Conservation (phyloP, 805 yeast species). For the Blastobotrys peoriensis region DNA sequence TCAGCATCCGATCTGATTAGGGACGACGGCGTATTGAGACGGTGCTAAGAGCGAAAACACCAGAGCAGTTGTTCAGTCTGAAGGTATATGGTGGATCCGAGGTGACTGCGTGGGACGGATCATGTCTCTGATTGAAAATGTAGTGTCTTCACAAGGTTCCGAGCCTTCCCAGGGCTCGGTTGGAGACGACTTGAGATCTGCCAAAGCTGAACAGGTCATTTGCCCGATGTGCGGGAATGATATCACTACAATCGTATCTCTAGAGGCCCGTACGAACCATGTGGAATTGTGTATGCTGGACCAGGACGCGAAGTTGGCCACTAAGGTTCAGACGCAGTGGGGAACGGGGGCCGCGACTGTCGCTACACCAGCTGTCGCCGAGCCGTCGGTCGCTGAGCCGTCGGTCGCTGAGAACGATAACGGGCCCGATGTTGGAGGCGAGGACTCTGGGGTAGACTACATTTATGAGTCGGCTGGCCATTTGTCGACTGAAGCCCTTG, state of each 20-base stretch:
- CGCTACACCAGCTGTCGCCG: too few species aligned
- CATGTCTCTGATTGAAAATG: too few species aligned
- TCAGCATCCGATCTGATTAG: too few species aligned
- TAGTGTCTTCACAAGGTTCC: too few species aligned
- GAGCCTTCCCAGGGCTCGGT: too few species aligned
- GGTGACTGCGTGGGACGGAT: too few species aligned
- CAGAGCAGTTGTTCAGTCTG: too few species aligned
- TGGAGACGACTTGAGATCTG: too few species aligned
- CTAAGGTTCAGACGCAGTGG: not conserved
- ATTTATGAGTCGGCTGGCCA: not conserved
- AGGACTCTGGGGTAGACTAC: not conserved
- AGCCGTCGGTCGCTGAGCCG: not conserved
- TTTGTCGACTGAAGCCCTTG: not conserved
- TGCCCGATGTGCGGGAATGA: constrained; percentile 23
- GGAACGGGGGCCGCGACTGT: not conserved
- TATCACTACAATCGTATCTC: constrained; percentile 3
- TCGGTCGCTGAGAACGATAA: not conserved
- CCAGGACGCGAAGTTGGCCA: not conserved
- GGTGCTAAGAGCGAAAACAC: too few species aligned
- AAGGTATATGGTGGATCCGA: too few species aligned
- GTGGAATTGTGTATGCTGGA: constrained; percentile 16
- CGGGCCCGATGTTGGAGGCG: not conserved
- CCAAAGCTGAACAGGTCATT: constrained; percentile 6
- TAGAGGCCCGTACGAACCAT: constrained; percentile 25
- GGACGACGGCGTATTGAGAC: too few species aligned